Conservation (phyloP, 768 basidiomycete genomes). For the Kwoniella dejecticola region DNA sequence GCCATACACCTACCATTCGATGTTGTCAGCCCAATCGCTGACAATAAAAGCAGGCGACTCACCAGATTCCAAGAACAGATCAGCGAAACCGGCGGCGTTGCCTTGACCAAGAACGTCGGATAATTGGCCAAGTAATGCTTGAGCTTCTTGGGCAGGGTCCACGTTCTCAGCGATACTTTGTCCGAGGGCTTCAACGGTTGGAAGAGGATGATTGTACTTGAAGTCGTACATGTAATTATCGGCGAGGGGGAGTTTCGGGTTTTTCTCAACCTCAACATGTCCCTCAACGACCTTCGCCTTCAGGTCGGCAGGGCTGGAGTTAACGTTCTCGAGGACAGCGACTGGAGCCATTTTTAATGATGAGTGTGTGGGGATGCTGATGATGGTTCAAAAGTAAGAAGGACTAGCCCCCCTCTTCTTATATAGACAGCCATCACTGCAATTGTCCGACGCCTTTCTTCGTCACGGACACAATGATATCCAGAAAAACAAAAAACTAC, state of each 20-base stretch:
- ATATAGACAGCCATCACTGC: no score
- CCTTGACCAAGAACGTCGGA: constrained; percentile 2
- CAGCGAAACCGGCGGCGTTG: constrained; percentile 20
- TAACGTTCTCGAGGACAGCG: neutral
- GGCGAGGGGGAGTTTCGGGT: no score
- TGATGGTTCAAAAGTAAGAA: no score
- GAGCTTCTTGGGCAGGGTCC: neutral
- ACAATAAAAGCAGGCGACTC: neutral
- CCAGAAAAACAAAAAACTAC: no score
- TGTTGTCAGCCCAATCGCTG: neutral
- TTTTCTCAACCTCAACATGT: neutral
- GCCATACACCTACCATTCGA: constrained; percentile 58
- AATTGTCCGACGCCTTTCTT: no score
- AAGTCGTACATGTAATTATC: constrained; percentile 33
- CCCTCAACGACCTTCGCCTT: neutral
- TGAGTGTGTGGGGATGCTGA: no score
- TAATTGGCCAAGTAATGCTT: neutral
- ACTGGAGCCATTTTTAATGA: constrained; percentile 4
- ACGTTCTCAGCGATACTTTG: neutral
- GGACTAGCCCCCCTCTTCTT: no score
- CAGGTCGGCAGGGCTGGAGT: neutral
- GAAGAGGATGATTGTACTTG: constrained; percentile 16
- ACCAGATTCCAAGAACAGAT: constrained; percentile 34
- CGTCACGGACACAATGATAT: no score
- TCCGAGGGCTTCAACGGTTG: constrained; percentile 16